Conservation (phyloP, 495 filamentous ascomycete genomes). For the Evansstolkia leycettana region DNA sequence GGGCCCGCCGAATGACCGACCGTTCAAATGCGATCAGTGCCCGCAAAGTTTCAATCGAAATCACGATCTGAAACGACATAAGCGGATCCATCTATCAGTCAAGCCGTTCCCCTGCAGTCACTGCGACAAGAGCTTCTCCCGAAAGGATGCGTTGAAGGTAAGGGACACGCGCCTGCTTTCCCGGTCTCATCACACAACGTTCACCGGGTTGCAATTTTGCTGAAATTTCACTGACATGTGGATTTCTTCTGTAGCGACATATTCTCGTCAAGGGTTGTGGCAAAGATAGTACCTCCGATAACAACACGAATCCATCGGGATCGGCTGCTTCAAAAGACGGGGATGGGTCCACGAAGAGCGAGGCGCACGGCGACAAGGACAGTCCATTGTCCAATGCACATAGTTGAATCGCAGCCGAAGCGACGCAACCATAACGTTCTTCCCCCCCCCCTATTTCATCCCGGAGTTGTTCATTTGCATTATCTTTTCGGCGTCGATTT, state of each 20-base stretch:
- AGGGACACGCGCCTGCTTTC: slow-evolving; percentile 11
- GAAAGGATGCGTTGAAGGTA: slow-evolving; percentile 97
- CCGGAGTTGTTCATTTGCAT: too few species aligned
- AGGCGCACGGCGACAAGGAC: too few species aligned
- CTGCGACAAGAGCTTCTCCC: slow-evolving; percentile 93
- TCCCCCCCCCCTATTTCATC: too few species aligned
- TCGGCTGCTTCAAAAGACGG: not conserved
- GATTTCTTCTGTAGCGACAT: slow-evolving; percentile 52
- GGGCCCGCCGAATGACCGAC: slow-evolving; percentile 57
- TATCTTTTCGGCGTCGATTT: too few species aligned
- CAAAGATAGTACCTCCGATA: slow-evolving; percentile 15
- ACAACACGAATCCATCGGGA: not conserved
- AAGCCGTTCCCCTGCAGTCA: slow-evolving; percentile 89
- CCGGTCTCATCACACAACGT: slow-evolving; percentile 4
- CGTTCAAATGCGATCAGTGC: slow-evolving; percentile 91
- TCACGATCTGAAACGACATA: slow-evolving; percentile 92
- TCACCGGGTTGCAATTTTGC: slow-evolving; percentile 8
- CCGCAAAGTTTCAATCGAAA: slow-evolving; percentile 92
- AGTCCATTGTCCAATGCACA: too few species aligned
- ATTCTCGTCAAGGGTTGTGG: slow-evolving; percentile 91
- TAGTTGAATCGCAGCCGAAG: too few species aligned
- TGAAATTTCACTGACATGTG: slow-evolving; percentile 7
- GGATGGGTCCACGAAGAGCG: too few species aligned
- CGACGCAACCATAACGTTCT: too few species aligned
- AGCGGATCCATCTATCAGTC: slow-evolving; percentile 85